These are phyloP conservation scores for Euptelea pleiosperma DNA, from an alignment of 164 flowering plant genomes.

Conservation along the genomic window DNA sequence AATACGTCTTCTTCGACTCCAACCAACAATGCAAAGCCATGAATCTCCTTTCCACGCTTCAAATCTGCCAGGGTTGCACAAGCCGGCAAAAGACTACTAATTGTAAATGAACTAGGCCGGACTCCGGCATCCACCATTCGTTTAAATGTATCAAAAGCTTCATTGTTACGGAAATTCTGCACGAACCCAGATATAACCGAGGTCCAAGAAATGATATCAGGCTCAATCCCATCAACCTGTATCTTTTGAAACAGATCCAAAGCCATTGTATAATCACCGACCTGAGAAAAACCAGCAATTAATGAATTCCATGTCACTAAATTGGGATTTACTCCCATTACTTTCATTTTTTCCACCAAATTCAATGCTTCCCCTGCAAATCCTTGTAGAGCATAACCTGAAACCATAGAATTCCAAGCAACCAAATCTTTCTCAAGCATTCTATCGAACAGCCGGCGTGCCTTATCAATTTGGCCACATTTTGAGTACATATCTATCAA, in stretches of 20 bases:
- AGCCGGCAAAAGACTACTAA: constrained; percentile 55
- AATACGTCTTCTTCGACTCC: constrained; percentile 59
- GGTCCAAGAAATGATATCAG: constrained; percentile 83
- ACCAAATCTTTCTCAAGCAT: constrained; percentile 64
- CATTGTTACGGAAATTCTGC: constrained; percentile 45
- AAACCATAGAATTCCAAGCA: constrained; percentile 65
- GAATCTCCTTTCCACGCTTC: constrained; percentile 51
- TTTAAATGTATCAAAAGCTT: constrained; percentile 50
- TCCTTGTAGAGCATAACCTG: constrained; percentile 62
- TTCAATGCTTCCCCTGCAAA: constrained; percentile 35
- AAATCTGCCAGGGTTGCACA: constrained; percentile 42
- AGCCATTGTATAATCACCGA: constrained; percentile 39
- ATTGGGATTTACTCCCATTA: constrained; percentile 49
- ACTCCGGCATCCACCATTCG: constrained; percentile 46
- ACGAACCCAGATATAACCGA: constrained; percentile 69
- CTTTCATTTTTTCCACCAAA: constrained; percentile 50
- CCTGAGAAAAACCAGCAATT: constrained; percentile 61
- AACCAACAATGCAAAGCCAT: constrained; percentile 49
- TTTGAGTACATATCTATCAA: constrained; percentile 78
- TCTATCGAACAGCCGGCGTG: constrained; percentile 49
- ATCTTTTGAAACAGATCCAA: constrained; percentile 30
- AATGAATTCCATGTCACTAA: constrained; percentile 79
- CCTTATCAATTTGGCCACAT: constrained; percentile 50
- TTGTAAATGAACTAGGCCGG: constrained; percentile 51
- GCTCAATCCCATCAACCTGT: constrained; percentile 37